Evolutionary conservation across 805 yeast species (phyloP).

Genomic region (Wickerhamomyces sydowiorum): DNA sequence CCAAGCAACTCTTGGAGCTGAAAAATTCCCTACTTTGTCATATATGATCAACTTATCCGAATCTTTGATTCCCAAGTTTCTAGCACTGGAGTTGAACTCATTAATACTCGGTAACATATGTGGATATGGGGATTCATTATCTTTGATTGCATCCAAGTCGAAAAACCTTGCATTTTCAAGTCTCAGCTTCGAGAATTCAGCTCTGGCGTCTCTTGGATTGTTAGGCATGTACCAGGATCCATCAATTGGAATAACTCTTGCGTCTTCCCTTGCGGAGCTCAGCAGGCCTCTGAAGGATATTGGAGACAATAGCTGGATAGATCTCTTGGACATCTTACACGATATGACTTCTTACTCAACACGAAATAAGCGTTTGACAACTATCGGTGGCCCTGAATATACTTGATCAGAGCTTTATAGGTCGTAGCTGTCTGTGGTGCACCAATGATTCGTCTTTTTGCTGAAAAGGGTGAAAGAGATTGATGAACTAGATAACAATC

Average conservation of each 20-base stretch:
- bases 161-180: conserved; percentile 65
- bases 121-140: conserved; percentile 60
- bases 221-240: conserved; percentile 93
- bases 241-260: conserved; percentile 59
- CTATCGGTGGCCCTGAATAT: no score
- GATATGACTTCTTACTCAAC: no score
- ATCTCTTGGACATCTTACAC: conserved; percentile 19
- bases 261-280: conserved; percentile 8
- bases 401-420: no score
- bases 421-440: not conserved
- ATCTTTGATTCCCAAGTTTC: conserved; percentile 48
- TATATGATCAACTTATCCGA: conserved; percentile 70
- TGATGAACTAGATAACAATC: no score
- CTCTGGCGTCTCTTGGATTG: conserved; percentile 48
- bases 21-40: conserved; percentile 79
- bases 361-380: no score
- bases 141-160: conserved; percentile 69
- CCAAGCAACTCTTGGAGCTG: conserved; percentile 93
- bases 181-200: conserved; percentile 55
- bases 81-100: conserved; percentile 48
- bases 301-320: conserved; percentile 20
- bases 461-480: no score
- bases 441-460: no score
- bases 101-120: conserved; percentile 79
- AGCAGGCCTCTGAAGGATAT: conserved; percentile 18